Evolutionary conservation across 805 yeast genomes (phyloP).

Genomic region (Jamesozyma rosinii): DNA sequence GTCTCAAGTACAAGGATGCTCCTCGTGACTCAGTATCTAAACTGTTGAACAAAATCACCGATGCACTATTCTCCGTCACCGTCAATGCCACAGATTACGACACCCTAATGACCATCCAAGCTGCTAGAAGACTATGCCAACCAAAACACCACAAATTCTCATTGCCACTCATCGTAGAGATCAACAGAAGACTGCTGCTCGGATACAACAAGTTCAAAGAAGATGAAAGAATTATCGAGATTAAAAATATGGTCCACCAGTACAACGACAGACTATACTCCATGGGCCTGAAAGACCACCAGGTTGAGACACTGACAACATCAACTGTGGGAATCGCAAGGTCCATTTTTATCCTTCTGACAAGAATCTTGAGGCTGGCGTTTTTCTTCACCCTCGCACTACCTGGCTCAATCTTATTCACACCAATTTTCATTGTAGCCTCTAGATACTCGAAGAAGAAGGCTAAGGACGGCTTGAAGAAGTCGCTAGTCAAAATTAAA

Average conservation of each 20-base stretch:
- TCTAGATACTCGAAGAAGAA: constrained; percentile 60
- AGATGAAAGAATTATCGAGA: constrained; percentile 53
- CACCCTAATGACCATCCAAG: constrained; percentile 87
- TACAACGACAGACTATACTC: constrained; percentile 60
- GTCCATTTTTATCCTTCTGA: constrained; percentile 40
- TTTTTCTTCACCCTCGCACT: constrained; percentile 52
- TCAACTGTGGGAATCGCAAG: constrained; percentile 38
- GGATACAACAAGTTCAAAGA: constrained; percentile 75
- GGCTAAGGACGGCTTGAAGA: constrained; percentile 73
- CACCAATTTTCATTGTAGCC: constrained; percentile 76
- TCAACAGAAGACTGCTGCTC: constrained; percentile 75
- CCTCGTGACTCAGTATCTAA: constrained; percentile 69
- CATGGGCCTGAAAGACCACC: constrained; percentile 64
- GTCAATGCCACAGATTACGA: constrained; percentile 92
- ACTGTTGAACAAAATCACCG: constrained; percentile 59
- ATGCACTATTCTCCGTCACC: constrained; percentile 76
- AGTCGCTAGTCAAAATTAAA: constrained; percentile 80
- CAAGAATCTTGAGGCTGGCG: constrained; percentile 44
- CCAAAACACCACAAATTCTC: constrained; percentile 33
- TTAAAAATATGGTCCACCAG: constrained; percentile 52
- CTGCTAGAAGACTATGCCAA: constrained; percentile 73
- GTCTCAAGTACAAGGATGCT: constrained; percentile 52
- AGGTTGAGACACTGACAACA: constrained; percentile 42
- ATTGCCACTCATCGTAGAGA: constrained; percentile 69
- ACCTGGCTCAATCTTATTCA: constrained; percentile 77